Evolutionary conservation across 371 early-diverging fungal species (phyloP).

Genomic region (Synchytrium microbalum): DNA sequence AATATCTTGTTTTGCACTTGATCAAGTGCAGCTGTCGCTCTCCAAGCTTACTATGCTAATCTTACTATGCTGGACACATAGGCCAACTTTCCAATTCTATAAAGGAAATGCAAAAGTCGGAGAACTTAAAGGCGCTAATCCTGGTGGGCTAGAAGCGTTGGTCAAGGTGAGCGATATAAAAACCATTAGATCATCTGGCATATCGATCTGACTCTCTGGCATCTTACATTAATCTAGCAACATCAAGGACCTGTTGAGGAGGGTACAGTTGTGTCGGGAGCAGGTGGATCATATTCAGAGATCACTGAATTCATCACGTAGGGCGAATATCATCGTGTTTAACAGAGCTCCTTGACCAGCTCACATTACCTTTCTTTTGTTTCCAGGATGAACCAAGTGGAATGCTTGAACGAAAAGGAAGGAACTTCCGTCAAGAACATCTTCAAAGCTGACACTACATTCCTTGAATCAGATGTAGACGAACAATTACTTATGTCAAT

Average conservation of each 20-base stretch:
- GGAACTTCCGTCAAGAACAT: constrained; percentile 65
- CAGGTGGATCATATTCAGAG: constrained; percentile 48
- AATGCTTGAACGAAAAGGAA: constrained; percentile 78
- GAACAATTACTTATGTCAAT: constrained; percentile 85
- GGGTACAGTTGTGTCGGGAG: constrained; percentile 37
- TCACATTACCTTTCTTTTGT: no score
- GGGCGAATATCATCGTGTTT: no score
- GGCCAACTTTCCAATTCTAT: constrained; percentile 33
- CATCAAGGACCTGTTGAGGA: constrained; percentile 48
- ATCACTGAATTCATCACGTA: constrained; percentile 62
- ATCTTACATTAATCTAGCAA: constrained; percentile 35
- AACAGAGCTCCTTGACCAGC: no score
- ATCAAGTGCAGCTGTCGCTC: constrained; percentile 19
- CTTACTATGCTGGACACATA: background rate
- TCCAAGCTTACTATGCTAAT: constrained; percentile 42
- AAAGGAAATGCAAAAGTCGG: constrained; percentile 54
- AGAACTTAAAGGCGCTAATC: constrained; percentile 64
- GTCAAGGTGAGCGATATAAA: background rate
- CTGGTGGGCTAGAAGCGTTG: constrained; percentile 18
- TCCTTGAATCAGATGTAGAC: constrained; percentile 83
- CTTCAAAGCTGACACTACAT: constrained; percentile 59
- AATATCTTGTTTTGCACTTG: constrained; percentile 17
- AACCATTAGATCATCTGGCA: background rate
- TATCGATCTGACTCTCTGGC: background rate
- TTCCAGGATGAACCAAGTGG: constrained; percentile 66